Percentiles rank a stretch among this genome's conserved stretches.
Conservation (phyloP, 768 basidiomycete species). For the Tulasnella sp. region DNA sequence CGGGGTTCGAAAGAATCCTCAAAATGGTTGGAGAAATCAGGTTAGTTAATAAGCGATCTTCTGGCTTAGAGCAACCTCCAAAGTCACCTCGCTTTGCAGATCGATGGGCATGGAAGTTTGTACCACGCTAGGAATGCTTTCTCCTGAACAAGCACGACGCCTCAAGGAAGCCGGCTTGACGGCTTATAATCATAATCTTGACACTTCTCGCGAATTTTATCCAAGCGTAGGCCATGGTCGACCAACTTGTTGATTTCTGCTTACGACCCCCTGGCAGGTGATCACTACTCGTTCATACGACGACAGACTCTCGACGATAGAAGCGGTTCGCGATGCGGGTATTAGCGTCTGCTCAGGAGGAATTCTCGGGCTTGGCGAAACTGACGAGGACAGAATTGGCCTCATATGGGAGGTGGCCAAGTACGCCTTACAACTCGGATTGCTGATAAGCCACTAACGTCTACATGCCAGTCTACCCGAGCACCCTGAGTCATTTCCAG, state of each 20-base stretch:
- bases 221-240: slow-evolving; percentile 57
- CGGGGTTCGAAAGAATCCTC: slow-evolving; percentile 91
- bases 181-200: slow-evolving; percentile 98
- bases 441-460: slow-evolving; percentile 10
- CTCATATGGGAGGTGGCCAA: slow-evolving; percentile 92
- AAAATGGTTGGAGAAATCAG: slow-evolving; percentile 72
- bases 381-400: slow-evolving; percentile 86
- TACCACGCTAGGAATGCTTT: slow-evolving; percentile 96
- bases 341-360: slow-evolving; percentile 98
- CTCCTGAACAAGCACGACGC: slow-evolving; percentile 86
- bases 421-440: slow-evolving; percentile 52
- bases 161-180: slow-evolving; percentile 95
- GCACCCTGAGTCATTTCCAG: slow-evolving; percentile 98
- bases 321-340: slow-evolving; percentile 88
- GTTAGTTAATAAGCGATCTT: slow-evolving; percentile 29
- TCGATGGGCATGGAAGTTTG: slow-evolving; percentile 99
- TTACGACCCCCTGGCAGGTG: slow-evolving; percentile 57
- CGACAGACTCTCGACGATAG: slow-evolving; percentile 87
- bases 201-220: slow-evolving; percentile 96
- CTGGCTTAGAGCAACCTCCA: neutral
- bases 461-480: slow-evolving; percentile 71
- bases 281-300: slow-evolving; percentile 95
- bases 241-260: neutral
- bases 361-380: slow-evolving; percentile 91
- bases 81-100: slow-evolving; percentile 21